These are phyloP conservation scores for Raffaelea arxii DNA, from an alignment of 2,329 filamentous ascomycete genomes.

Conservation along the genomic window DNA sequence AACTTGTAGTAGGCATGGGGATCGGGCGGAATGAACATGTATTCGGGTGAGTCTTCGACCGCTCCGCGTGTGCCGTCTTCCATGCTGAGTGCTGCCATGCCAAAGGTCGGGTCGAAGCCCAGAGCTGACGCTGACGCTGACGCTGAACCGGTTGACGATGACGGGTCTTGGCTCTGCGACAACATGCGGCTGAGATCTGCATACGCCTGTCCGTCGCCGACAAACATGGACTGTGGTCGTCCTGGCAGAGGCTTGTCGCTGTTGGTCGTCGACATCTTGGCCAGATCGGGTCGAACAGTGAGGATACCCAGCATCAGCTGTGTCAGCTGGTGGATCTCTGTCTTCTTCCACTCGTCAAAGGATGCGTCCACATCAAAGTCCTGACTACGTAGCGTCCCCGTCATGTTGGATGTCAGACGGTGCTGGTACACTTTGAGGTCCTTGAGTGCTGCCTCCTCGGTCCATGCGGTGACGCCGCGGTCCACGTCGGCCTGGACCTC, in stretches of 20 bases:
- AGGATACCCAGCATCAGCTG: slow-evolving; percentile 91
- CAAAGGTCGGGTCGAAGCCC: slow-evolving; percentile 54
- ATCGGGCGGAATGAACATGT: slow-evolving; percentile 83
- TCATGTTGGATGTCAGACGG: slow-evolving; percentile 70
- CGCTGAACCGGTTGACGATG: slow-evolving; percentile 1
- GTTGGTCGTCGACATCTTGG: slow-evolving; percentile 58
- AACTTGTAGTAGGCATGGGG: slow-evolving; percentile 74
- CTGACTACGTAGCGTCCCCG: slow-evolving; percentile 65
- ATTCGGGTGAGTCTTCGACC: slow-evolving; percentile 58
- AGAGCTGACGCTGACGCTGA: slow-evolving; percentile 1
- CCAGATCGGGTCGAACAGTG: slow-evolving; percentile 74
- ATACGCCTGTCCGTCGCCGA: slow-evolving; percentile 38
- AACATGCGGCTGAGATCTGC: slow-evolving; percentile 43
- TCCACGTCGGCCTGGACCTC: slow-evolving; percentile 85
- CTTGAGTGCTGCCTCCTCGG: slow-evolving; percentile 77
- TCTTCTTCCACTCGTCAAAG: slow-evolving; percentile 83
- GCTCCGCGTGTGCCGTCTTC: slow-evolving; percentile 28
- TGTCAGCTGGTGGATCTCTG: slow-evolving; percentile 77
- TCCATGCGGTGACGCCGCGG: slow-evolving; percentile 72
- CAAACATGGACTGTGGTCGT: slow-evolving; percentile 34
- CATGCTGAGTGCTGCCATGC: slow-evolving; percentile 56
- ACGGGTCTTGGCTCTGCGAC: slow-evolving; percentile 32
- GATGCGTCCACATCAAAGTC: slow-evolving; percentile 88
- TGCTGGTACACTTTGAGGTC: slow-evolving; percentile 93
- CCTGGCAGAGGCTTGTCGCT: slow-evolving; percentile 48